These are phyloP conservation scores for Pichia sp. DNA, from an alignment of 1,139 yeast species.

Conservation along the genomic window DNA sequence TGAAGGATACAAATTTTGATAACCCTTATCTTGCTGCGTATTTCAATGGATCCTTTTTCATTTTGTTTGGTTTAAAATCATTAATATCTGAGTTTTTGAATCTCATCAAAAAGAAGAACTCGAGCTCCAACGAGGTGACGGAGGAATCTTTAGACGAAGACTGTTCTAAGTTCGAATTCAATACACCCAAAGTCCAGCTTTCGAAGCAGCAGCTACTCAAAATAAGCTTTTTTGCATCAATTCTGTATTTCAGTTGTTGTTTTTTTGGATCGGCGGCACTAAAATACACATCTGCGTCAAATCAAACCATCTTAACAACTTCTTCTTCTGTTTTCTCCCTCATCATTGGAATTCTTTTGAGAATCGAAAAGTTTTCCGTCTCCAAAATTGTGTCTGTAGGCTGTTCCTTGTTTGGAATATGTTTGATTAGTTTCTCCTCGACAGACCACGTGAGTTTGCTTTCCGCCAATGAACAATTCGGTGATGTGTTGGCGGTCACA, in stretches of 20 bases:
- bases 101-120: background rate
- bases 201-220: conserved; percentile 27
- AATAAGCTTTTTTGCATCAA: conserved; percentile 34
- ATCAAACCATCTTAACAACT: conserved; percentile 43
- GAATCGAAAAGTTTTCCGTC: conserved; percentile 36
- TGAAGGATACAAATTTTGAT: conserved; percentile 39
- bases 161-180: background rate
- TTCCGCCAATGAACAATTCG: conserved; percentile 29
- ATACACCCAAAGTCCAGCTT: conserved; percentile 23
- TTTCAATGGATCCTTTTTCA: conserved; percentile 39
- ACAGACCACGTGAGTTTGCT: background rate
- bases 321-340: conserved; percentile 46
- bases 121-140: no score
- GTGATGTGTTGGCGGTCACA: conserved; percentile 36
- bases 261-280: conserved; percentile 34
- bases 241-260: conserved; percentile 37
- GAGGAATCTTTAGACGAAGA: no score
- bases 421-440: conserved; percentile 35
- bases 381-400: conserved; percentile 37
- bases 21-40: conserved; percentile 43
- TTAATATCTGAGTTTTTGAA: background rate
- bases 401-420: conserved; percentile 39
- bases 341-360: conserved; percentile 32
- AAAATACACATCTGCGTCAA: conserved; percentile 45
- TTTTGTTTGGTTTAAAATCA: conserved; percentile 28